Percentiles rank a stretch among this genome's conserved stretches.
Evolutionary conservation across 768 basidiomycete species (phyloP).

Genomic region (Termitomyces sp.): DNA sequence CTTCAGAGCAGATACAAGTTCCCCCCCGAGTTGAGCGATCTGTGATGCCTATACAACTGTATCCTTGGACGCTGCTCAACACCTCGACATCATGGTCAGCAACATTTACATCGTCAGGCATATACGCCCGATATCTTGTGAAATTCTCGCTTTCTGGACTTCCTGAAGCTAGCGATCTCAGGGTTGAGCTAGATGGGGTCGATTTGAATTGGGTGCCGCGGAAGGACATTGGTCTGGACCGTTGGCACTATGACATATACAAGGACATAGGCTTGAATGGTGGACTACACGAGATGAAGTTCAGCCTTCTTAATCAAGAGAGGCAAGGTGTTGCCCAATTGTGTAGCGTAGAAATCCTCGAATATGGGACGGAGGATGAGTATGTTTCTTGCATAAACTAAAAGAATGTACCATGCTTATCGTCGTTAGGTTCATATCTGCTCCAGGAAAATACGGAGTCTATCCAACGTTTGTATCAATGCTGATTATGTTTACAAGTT

Average conservation of each 20-base stretch:
- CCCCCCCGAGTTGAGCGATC: slow-evolving; percentile 56
- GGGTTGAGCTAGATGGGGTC: slow-evolving; percentile 53
- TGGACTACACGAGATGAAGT: slow-evolving; percentile 56
- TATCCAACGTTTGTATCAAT: slow-evolving; percentile 61
- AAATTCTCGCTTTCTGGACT: slow-evolving; percentile 73
- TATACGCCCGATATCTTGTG: slow-evolving; percentile 53
- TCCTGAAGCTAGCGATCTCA: slow-evolving; percentile 46
- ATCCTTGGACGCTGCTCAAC: slow-evolving; percentile 73
- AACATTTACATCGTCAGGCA: slow-evolving; percentile 58
- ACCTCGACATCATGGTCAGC: slow-evolving; percentile 51
- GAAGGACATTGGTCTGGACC: slow-evolving; percentile 53
- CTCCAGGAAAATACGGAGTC: slow-evolving; percentile 53
- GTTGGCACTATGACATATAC: slow-evolving; percentile 71
- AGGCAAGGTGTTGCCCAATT: slow-evolving; percentile 58
- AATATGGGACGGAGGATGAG: slow-evolving; percentile 59
- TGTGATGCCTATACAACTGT: slow-evolving; percentile 68
- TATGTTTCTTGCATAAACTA: slow-evolving; percentile 1
- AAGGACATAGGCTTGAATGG: slow-evolving; percentile 30
- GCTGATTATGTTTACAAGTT: background rate
- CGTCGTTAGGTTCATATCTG: slow-evolving; percentile 48
- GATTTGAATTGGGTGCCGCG: slow-evolving; percentile 57
- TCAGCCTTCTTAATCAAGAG: slow-evolving; percentile 43
- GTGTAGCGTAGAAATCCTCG: slow-evolving; percentile 71
- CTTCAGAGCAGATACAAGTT: slow-evolving; percentile 19
- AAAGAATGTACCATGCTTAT: background rate